phyloP scores from a whole-genome alignment of 345 rosid genomes.

The Trapa bicornis region DNA sequence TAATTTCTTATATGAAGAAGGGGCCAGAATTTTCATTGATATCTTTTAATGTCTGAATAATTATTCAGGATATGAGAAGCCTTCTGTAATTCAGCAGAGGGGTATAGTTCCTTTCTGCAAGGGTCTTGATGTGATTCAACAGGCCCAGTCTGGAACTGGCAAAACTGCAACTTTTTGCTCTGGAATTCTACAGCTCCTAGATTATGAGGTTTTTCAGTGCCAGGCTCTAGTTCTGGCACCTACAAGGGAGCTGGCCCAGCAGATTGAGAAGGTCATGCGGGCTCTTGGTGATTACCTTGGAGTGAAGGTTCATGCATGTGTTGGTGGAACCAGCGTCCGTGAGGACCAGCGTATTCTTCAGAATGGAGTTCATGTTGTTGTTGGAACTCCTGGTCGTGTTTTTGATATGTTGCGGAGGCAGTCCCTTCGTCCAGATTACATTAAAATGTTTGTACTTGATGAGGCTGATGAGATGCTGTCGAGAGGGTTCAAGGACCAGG shows the following conservation, averaged over 20 bases:
- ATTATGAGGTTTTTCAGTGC: conserved; percentile 54
- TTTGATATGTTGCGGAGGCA: conserved; percentile 92
- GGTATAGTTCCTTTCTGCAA: conserved; percentile 92
- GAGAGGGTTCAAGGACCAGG: conserved; percentile 97
- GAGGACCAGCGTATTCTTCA: conserved; percentile 92
- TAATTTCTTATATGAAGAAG: background rate
- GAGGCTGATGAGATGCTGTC: conserved; percentile 99
- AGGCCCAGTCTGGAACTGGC: conserved; percentile 96
- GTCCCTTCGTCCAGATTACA: conserved; percentile 67
- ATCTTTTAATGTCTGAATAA: background rate
- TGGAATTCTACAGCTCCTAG: conserved; percentile 83
- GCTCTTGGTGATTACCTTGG: conserved; percentile 94
- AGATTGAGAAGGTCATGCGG: conserved; percentile 97
- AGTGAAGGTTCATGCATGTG: conserved; percentile 93
- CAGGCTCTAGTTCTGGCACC: conserved; percentile 91
- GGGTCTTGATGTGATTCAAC: conserved; percentile 96
- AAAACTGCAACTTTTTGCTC: conserved; percentile 96
- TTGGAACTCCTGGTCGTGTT: conserved; percentile 96
- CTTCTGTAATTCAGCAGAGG: conserved; percentile 94
- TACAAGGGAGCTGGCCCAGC: conserved; percentile 88
- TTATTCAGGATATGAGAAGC: conserved; percentile 68
- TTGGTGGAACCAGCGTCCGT: conserved; percentile 96
- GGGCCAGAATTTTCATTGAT: background rate
- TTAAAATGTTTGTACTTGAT: conserved; percentile 85
- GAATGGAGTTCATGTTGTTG: conserved; percentile 90